Base-by-base conservation (phyloP, 176 grass and related monocot species). In the Bothriochloa decipiens region DNA sequence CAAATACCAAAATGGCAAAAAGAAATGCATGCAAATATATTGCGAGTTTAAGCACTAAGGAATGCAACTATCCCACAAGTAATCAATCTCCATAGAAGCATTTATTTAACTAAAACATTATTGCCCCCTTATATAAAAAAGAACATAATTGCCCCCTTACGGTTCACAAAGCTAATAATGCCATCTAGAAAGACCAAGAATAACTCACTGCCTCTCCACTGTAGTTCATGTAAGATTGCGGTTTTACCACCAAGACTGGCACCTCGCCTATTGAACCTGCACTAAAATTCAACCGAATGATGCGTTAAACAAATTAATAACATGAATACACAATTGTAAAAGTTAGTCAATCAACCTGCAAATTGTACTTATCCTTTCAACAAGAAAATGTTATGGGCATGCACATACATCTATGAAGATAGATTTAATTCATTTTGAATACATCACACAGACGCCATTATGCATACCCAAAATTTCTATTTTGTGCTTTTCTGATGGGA, bases 181-280 rank as follows among this genome's bases (percentile, higher is more conserved):
- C 46, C 62, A 64, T 62, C 4, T 76, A 75, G 17, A 81, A 76
- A 42, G 41, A 43, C 29, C 29, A 86, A 58, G 35, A 61, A 76
- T 55, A 72, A 94, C 92, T 91, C 57, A 94, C 93, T 57, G 89
- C 87, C 86, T 99, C 96, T 40, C 91, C 91, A 14, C 90, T 89
- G 84, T 94, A 99, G 84, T 99, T 99, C 89, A 96, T 94, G 79
- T 99, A 99, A 45, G 93, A 86, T 40, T 99, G 93, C 26, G 97
- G 97, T 83, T 99, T 96, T 83, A 92, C 90, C 81, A 96, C 65
- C 75, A 94, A 80, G 84, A 96, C 84, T 73, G 96, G 93, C 32
- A 99, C 91, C 68, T 90, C 78, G n/a, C 97, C 91, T 76, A 99
- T 86, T 68, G 88, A 96, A 91, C 97, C 93, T 99, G 86, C 77